Conservation (phyloP, 75 land plant genomes). For the Pinus taeda region DNA sequence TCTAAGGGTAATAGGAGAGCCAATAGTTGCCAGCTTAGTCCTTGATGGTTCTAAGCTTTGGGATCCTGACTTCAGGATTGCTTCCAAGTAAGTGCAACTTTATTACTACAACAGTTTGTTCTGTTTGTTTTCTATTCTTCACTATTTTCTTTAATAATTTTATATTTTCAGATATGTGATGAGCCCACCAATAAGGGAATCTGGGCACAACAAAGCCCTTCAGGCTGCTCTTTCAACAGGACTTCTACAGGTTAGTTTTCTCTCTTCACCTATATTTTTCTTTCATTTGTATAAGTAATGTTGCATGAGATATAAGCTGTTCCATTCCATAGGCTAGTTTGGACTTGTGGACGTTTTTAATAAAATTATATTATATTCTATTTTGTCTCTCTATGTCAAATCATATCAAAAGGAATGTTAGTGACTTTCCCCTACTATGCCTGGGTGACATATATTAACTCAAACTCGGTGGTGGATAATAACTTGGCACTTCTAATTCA, state of each 20-base stretch:
- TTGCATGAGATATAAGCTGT: too few species aligned
- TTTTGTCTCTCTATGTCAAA: too few species aligned
- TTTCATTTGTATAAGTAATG: neutral
- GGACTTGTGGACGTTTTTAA: too few species aligned
- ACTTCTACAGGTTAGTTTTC: constrained; percentile 68
- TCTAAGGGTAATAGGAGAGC: constrained; percentile 94
- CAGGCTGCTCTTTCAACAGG: constrained; percentile 90
- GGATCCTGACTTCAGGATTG: constrained; percentile 84
- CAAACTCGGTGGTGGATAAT: too few species aligned
- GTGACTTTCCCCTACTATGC: too few species aligned
- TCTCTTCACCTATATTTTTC: neutral
- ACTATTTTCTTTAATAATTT: neutral
- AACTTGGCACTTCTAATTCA: too few species aligned
- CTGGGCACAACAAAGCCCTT: constrained; percentile 89
- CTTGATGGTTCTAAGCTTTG: constrained; percentile 86
- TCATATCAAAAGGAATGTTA: too few species aligned
- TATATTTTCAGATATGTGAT: constrained; percentile 76
- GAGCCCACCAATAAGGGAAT: constrained; percentile 94
- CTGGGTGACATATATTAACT: too few species aligned
- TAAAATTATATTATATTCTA: too few species aligned
- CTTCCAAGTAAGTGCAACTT: constrained; percentile 62
- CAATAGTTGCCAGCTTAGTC: constrained; percentile 83
- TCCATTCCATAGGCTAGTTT: too few species aligned
- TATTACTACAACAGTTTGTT: neutral
- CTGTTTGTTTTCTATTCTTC: constrained; percentile 1